phyloP scores from a whole-genome alignment of 352 stramenopile genomes.

The Globisporangium cederbergense region DNA sequence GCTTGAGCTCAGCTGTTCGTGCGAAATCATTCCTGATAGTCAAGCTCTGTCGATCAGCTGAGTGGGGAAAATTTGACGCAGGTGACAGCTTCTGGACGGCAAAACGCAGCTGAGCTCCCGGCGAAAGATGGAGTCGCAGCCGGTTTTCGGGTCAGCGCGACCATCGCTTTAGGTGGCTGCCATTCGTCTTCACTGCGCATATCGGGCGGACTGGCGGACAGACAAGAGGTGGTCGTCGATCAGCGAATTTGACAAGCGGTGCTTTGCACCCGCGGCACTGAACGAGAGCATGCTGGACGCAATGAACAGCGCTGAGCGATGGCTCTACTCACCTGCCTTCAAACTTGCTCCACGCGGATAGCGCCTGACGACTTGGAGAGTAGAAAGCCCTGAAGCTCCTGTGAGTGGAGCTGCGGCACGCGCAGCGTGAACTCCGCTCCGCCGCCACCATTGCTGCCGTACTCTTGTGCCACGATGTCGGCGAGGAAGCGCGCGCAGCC shows the following conservation, averaged over 20 bases:
- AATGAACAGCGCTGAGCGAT: background rate
- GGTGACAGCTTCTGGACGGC: conserved; percentile 3
- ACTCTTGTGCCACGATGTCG: conserved; percentile 42
- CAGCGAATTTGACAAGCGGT: background rate
- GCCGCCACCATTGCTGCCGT: conserved; percentile 3
- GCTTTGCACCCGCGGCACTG: no score
- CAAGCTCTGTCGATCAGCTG: background rate
- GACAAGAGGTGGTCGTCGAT: background rate
- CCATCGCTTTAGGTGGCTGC: background rate
- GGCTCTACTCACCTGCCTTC: background rate
- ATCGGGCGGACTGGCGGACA: background rate
- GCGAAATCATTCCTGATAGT: background rate
- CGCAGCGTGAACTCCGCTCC: conserved; percentile 41
- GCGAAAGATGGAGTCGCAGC: background rate
- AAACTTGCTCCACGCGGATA: conserved; percentile 16
- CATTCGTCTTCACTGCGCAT: background rate
- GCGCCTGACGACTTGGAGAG: conserved; percentile 44
- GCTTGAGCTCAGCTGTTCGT: background rate
- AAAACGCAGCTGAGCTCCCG: background rate
- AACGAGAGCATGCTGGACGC: background rate
- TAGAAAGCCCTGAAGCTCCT: conserved; percentile 36
- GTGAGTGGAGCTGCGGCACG: conserved; percentile 28
- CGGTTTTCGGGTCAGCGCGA: background rate
- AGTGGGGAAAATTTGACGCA: background rate
- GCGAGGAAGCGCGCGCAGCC: conserved; percentile 36